phyloP scores from a whole-genome alignment of 106 monocot species.

The Cymbidium sinense region DNA sequence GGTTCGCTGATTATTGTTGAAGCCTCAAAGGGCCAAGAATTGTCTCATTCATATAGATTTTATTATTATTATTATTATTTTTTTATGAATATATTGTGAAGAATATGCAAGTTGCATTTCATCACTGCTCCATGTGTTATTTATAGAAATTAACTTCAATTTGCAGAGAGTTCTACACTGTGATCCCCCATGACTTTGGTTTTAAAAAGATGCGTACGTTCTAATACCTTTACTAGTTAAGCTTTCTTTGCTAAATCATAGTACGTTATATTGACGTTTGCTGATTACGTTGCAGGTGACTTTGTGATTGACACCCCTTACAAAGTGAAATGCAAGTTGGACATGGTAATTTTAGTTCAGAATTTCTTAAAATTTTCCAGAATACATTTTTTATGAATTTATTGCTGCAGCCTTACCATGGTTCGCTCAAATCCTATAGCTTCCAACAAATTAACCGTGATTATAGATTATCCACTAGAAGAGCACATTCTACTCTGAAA shows the following conservation, averaged over 20 bases:
- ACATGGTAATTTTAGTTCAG: conserved; percentile 57
- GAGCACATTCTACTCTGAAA: neutral
- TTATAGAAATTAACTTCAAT: neutral
- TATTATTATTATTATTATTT: no score
- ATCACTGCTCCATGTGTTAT: neutral
- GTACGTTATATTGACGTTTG: neutral
- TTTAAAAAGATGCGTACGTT: conserved; percentile 93
- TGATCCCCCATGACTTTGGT: conserved; percentile 93
- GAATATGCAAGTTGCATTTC: neutral
- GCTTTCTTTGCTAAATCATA: neutral
- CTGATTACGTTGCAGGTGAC: conserved; percentile 36
- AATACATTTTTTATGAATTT: neutral
- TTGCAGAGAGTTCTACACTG: conserved; percentile 91
- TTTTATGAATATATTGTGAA: neutral
- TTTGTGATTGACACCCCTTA: conserved; percentile 86
- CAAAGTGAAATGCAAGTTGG: conserved; percentile 88
- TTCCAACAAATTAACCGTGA: neutral
- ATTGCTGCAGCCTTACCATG: neutral
- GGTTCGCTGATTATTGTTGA: neutral
- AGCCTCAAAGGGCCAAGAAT: neutral
- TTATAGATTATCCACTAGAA: neutral
- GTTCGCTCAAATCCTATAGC: neutral
- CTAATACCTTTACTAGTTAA: conserved; percentile 2
- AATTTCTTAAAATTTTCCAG: neutral
- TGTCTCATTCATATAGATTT: neutral